phyloP scores from a whole-genome alignment of 345 rosid genomes.

The Linum lewisii region DNA sequence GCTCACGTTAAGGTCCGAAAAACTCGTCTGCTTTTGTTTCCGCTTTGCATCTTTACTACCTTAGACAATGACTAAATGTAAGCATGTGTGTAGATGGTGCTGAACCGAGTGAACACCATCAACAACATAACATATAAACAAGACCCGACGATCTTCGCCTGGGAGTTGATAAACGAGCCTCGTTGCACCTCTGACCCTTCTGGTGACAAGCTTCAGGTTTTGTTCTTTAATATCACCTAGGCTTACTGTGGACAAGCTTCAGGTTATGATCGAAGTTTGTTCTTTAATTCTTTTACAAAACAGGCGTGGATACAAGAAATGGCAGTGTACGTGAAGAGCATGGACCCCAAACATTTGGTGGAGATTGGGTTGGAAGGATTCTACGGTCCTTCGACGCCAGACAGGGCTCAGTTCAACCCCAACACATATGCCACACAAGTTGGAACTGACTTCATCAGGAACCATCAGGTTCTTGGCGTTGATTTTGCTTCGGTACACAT shows the following conservation, averaged over 20 bases:
- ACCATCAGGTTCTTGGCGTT: constrained; percentile 75
- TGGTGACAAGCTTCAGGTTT: constrained; percentile 69
- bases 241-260: constrained; percentile 21
- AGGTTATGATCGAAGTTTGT: no score
- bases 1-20: constrained; percentile 58
- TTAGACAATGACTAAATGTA: no score
- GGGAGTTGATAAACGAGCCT: constrained; percentile 97
- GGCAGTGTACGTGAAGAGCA: constrained; percentile 66
- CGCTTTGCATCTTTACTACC: no score
- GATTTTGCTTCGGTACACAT: constrained; percentile 89
- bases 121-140: constrained; percentile 82
- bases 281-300: no score
- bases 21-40: not conserved
- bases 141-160: constrained; percentile 82
- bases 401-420: constrained; percentile 66
- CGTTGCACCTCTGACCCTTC: constrained; percentile 90
- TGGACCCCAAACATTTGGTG: constrained; percentile 82
- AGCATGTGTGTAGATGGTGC: constrained; percentile 43
- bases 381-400: constrained; percentile 81
- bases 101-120: constrained; percentile 75
- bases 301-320: constrained; percentile 87
- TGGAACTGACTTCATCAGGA: constrained; percentile 90
- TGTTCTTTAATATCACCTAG: no score
- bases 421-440: constrained; percentile 83
- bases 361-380: constrained; percentile 91